Percentiles rank a stretch among this genome's conserved stretches.
These are phyloP conservation scores for Polyporus tsugae DNA, from an alignment of 1,284 basidiomycete species.

Conservation along the genomic window DNA sequence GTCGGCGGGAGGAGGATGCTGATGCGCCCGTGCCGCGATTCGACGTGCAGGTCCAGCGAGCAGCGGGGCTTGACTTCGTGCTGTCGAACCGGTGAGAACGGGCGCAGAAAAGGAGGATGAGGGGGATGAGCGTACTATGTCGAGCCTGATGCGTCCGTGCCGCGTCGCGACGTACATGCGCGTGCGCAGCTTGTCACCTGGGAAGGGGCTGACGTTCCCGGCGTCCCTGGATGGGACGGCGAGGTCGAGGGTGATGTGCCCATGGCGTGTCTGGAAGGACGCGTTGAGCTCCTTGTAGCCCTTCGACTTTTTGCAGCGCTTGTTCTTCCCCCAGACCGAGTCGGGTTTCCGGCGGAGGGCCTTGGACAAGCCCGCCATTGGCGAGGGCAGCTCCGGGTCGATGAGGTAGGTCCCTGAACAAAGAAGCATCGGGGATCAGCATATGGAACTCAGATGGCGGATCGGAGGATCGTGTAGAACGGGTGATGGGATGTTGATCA, in stretches of 20 bases:
- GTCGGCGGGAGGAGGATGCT: constrained; percentile 39
- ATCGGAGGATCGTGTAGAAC: background rate
- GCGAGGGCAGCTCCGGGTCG: constrained; percentile 29
- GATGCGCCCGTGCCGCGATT: constrained; percentile 36
- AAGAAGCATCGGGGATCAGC: background rate
- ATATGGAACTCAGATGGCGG: background rate
- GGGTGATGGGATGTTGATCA: background rate
- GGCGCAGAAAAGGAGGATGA: background rate
- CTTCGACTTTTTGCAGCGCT: constrained; percentile 10
- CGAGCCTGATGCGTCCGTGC: constrained; percentile 38
- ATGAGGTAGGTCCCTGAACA: constrained; percentile 30
- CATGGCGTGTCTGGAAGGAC: constrained; percentile 40
- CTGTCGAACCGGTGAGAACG: constrained; percentile 15
- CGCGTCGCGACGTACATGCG: constrained; percentile 35
- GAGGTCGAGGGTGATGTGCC: constrained; percentile 35
- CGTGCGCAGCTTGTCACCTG: constrained; percentile 20
- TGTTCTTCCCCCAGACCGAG: constrained; percentile 23
- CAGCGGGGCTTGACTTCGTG: constrained; percentile 37
- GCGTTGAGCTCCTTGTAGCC: constrained; percentile 34
- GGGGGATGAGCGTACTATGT: constrained; percentile 33
- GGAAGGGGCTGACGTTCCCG: constrained; percentile 1
- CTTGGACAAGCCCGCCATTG: background rate
- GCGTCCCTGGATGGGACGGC: constrained; percentile 22
- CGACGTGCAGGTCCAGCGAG: constrained; percentile 39
- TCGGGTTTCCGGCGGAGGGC: constrained; percentile 16